Evolutionary conservation across 2,329 filamentous ascomycete species (phyloP).

Genomic region (Colletotrichum aenigma): DNA sequence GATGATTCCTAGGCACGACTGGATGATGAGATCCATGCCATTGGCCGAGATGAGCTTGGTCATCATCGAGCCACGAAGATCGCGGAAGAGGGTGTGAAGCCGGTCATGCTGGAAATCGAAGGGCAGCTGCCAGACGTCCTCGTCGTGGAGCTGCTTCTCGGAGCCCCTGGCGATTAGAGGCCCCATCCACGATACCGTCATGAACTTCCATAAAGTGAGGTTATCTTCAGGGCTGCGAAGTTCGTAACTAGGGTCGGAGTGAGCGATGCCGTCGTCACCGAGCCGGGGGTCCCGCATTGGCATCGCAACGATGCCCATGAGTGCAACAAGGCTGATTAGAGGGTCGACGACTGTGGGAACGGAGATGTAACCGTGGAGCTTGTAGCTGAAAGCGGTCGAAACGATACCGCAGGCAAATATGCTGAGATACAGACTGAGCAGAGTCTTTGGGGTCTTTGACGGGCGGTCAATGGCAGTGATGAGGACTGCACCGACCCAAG

Average conservation of each 20-base stretch:
- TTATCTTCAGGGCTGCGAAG: slow-evolving; percentile 81
- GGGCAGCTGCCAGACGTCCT: slow-evolving; percentile 81
- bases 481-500: slow-evolving; percentile 42
- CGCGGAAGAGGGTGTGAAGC: slow-evolving; percentile 76
- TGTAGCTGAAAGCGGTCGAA: slow-evolving; percentile 28
- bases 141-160: slow-evolving; percentile 70
- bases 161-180: slow-evolving; percentile 72
- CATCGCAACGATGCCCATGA: slow-evolving; percentile 60
- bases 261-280: slow-evolving; percentile 61
- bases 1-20: slow-evolving; percentile 66
- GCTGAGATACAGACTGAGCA: slow-evolving; percentile 42
- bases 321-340: slow-evolving; percentile 25
- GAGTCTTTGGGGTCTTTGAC: slow-evolving; percentile 42
- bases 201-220: slow-evolving; percentile 80
- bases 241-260: slow-evolving; percentile 58
- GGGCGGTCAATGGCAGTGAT: slow-evolving; percentile 43
- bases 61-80: slow-evolving; percentile 75
- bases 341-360: slow-evolving; percentile 27
- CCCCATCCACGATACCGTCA: slow-evolving; percentile 82
- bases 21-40: slow-evolving; percentile 76
- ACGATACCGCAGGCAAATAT: slow-evolving; percentile 35
- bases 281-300: slow-evolving; percentile 68
- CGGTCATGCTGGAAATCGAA: slow-evolving; percentile 82
- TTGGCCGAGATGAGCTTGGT: slow-evolving; percentile 75
- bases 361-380: slow-evolving; percentile 21